These are phyloP conservation scores for Aspergillus aculeatinus DNA, from an alignment of 2,329 filamentous ascomycete species.

Conservation along the genomic window DNA sequence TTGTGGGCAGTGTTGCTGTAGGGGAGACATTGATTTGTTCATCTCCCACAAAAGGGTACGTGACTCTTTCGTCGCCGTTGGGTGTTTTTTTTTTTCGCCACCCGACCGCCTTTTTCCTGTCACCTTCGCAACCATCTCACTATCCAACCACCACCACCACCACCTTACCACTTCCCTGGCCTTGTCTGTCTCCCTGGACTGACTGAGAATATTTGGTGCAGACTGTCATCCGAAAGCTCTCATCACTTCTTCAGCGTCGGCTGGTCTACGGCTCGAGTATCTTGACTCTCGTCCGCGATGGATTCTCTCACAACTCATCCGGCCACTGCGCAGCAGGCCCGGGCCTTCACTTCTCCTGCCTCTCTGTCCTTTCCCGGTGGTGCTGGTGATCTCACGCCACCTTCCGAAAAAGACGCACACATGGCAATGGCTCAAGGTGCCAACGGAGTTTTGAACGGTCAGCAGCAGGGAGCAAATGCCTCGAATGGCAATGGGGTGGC, in stretches of 20 bases:
- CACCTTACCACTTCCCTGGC: neutral
- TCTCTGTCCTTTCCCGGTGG: constrained; percentile 90
- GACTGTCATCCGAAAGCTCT: constrained; percentile 27
- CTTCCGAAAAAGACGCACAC: constrained; percentile 66
- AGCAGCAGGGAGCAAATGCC: constrained; percentile 60
- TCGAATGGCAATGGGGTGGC: constrained; percentile 74
- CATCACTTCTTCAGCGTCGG: constrained; percentile 19
- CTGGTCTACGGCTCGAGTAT: constrained; percentile 29
- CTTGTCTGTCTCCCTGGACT: constrained; percentile 10
- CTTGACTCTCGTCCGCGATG: constrained; percentile 59
- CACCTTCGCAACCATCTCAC: neutral
- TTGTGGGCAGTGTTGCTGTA: constrained; percentile 28
- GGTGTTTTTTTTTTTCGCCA: constrained; percentile 10
- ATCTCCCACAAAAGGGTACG: constrained; percentile 74
- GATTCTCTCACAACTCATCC: constrained; percentile 90
- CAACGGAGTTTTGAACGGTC: constrained; percentile 51
- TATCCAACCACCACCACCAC: too few relatives aligned
- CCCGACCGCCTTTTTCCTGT: neutral
- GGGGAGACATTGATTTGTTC: constrained; percentile 99
- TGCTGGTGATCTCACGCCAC: constrained; percentile 76
- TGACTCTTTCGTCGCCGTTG: constrained; percentile 15
- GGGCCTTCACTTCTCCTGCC: constrained; percentile 89
- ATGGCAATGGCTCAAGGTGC: constrained; percentile 46
- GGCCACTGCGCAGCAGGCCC: constrained; percentile 85
- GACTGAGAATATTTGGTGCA: constrained; percentile 16